phyloP scores from a whole-genome alignment of 1,284 basidiomycete species.

The Ganoderma boninense region DNA sequence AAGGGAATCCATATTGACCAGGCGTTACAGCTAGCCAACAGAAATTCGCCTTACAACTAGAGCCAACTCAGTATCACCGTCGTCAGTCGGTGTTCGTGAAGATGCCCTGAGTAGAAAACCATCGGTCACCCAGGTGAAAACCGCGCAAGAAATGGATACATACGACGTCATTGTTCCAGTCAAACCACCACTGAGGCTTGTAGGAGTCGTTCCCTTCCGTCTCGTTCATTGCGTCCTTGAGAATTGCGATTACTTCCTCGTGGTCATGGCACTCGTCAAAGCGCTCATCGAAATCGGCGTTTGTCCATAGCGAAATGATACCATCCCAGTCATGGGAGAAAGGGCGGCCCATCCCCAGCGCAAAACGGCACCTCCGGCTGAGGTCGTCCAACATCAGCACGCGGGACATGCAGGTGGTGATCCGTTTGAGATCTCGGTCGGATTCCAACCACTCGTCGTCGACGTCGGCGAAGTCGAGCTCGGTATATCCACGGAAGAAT shows the following conservation, averaged over 20 bases:
- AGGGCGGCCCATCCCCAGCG: background rate
- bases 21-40: too few relatives aligned
- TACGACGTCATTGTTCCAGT: background rate
- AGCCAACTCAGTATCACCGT: background rate
- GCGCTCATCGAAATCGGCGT: background rate
- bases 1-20: too few relatives aligned
- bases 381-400: background rate
- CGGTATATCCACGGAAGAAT: background rate
- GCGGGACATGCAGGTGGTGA: background rate
- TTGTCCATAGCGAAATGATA: background rate
- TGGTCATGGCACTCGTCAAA: background rate
- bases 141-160: too few relatives aligned
- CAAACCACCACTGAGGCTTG: slow-evolving; percentile 3
- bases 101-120: too few relatives aligned
- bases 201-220: background rate
- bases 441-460: background rate
- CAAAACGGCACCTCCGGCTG: background rate
- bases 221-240: background rate
- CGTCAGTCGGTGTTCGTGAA: too few relatives aligned
- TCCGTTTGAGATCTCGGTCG: background rate
- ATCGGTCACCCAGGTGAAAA: too few relatives aligned
- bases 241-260: background rate
- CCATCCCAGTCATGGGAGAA: background rate
- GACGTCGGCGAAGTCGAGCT: background rate
- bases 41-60: too few relatives aligned